A percentile compares a stretch with the other conserved stretches of the same genome.
Conservation (phyloP, 2,329 filamentous ascomycete genomes). For the Byssochlamys sp. region DNA sequence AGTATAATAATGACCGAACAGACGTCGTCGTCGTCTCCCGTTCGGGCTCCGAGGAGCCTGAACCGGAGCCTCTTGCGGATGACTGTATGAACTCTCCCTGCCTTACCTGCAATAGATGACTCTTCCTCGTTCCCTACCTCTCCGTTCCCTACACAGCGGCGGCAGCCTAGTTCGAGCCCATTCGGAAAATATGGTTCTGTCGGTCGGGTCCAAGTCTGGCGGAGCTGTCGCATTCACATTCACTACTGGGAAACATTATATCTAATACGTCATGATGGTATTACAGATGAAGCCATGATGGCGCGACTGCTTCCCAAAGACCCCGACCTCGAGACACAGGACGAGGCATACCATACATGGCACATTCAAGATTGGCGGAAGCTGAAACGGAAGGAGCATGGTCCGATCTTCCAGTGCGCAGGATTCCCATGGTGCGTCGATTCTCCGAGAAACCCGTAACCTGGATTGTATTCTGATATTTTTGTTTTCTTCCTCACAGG, state of each 20-base stretch:
- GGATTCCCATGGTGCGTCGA: conserved; percentile 74
- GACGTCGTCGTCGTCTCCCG: conserved; percentile 54
- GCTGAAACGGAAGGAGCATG: conserved; percentile 70
- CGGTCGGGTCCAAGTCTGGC: neutral
- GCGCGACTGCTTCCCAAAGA: conserved; percentile 65
- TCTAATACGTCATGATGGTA: conserved; percentile 9
- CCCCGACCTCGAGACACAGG: conserved; percentile 69
- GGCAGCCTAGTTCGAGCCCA: neutral
- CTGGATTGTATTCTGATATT: neutral
- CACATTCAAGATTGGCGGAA: conserved; percentile 73
- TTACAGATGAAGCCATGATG: conserved; percentile 71
- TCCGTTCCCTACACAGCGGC: neutral
- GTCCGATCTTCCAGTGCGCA: conserved; percentile 75
- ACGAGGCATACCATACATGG: conserved; percentile 73
- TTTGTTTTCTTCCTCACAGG: conserved; percentile 39
- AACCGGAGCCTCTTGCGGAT: conserved; percentile 48
- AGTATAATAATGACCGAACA: conserved; percentile 53
- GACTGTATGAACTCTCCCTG: conserved; percentile 39
- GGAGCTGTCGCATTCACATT: neutral
- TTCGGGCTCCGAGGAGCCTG: conserved; percentile 48
- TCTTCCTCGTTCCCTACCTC: neutral
- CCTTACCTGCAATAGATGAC: neutral
- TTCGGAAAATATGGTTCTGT: neutral
- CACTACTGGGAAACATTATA: neutral
- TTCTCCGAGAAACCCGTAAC: neutral